These are phyloP conservation scores for Cutaneotrichosporon sp. DNA, from an alignment of 1,284 basidiomycete species.

Conservation along the genomic window DNA sequence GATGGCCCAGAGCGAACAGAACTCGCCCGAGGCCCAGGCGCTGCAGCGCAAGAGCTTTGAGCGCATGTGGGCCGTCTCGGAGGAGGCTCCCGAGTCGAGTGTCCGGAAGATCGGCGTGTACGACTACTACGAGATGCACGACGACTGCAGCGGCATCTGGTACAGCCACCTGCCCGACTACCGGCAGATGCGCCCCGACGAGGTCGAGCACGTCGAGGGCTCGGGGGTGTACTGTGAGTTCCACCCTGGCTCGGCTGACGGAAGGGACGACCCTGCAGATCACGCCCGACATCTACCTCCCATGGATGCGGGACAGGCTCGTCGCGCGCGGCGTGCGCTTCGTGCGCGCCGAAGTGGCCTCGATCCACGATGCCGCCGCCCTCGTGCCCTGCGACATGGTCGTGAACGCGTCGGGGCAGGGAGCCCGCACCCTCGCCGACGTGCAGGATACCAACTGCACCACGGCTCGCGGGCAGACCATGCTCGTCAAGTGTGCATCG, in stretches of 20 bases:
- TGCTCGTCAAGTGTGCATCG: conserved; percentile 14
- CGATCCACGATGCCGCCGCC: conserved; percentile 2
- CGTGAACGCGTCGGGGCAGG: background rate
- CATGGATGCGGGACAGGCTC: conserved; percentile 11
- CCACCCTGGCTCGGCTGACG: too few species aligned
- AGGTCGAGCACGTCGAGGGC: too few species aligned
- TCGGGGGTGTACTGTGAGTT: too few species aligned
- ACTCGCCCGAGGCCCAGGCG: conserved; percentile 1
- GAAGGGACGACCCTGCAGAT: background rate
- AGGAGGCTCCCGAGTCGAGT: conserved; percentile 9
- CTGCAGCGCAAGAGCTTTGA: conserved; percentile 13
- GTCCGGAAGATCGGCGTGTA: background rate
- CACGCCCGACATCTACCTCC: conserved; percentile 15
- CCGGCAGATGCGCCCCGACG: too few species aligned
- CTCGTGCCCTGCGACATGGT: conserved; percentile 14
- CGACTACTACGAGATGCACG: too few species aligned
- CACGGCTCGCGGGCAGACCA: conserved; percentile 1
- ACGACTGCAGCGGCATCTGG: too few species aligned
- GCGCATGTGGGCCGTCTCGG: conserved; percentile 10
- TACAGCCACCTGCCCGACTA: too few species aligned
- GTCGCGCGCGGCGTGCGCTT: conserved; percentile 7
- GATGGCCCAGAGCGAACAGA: too few species aligned
- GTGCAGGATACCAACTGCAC: too few species aligned
- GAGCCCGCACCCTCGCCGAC: too few species aligned
- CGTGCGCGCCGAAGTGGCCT: conserved; percentile 14